These are phyloP conservation scores for Yamadazyma diospyri DNA, from an alignment of 1,139 yeast species.

Conservation along the genomic window DNA sequence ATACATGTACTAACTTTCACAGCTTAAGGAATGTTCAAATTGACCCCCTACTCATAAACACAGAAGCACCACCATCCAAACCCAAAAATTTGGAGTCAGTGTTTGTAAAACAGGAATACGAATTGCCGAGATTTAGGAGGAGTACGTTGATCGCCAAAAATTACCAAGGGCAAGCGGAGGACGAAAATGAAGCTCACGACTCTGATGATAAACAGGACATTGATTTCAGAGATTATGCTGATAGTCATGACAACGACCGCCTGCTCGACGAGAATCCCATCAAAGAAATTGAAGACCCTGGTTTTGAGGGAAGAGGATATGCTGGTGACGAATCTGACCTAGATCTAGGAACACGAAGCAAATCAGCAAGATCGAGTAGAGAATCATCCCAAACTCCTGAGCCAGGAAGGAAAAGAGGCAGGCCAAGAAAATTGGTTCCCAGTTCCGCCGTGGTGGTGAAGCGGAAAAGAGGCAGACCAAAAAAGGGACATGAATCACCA, in stretches of 20 bases:
- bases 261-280: not conserved
- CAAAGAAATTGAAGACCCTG: not conserved
- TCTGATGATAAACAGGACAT: constrained; percentile 2
- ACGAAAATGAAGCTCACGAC: not conserved
- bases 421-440: constrained; percentile 8
- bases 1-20: constrained; percentile 9
- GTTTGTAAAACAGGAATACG: constrained; percentile 19
- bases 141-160: constrained; percentile 1
- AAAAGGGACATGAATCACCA: constrained; percentile 5
- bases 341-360: not conserved
- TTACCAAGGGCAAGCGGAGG: not conserved
- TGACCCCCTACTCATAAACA: constrained; percentile 11
- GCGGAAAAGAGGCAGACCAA: constrained; percentile 16
- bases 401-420: constrained; percentile 9
- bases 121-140: constrained; percentile 22
- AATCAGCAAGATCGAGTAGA: constrained; percentile 1
- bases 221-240: not conserved
- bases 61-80: constrained; percentile 10
- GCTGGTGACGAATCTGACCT: not conserved
- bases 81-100: constrained; percentile 22
- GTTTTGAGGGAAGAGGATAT: not conserved
- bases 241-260: not conserved
- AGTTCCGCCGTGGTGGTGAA: constrained; percentile 1
- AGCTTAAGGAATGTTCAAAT: constrained; percentile 13
- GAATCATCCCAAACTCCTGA: constrained; percentile 4